These are phyloP conservation scores for Fusarium incarnatum DNA, from an alignment of 2,329 filamentous ascomycete species.

Conservation along the genomic window DNA sequence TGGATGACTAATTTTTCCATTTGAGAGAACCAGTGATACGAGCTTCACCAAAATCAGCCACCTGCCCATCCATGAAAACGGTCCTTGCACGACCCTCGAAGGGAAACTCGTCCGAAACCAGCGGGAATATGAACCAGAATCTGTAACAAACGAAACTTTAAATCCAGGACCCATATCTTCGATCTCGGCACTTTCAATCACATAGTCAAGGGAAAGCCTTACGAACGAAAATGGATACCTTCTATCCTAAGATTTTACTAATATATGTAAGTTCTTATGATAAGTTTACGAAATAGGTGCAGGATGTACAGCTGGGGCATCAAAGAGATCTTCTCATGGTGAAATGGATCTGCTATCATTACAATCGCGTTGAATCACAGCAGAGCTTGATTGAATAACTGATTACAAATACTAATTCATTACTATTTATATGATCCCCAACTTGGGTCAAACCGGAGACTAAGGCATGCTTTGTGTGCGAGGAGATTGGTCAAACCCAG, in stretches of 20 bases:
- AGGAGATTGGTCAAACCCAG: not conserved
- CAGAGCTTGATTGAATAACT: not conserved
- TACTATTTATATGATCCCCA: not conserved
- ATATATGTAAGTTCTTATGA: not conserved
- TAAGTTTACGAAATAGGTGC: not conserved
- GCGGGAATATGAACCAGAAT: slow-evolving; percentile 3
- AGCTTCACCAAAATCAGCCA: not conserved
- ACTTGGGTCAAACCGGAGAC: not conserved
- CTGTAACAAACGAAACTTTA: slow-evolving; percentile 11
- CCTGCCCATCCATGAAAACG: slow-evolving; percentile 4
- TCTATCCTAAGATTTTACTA: not conserved
- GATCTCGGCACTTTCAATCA: not conserved
- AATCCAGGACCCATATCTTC: not conserved
- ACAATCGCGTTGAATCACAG: not conserved
- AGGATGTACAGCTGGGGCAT: not conserved
- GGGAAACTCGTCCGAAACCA: slow-evolving; percentile 19
- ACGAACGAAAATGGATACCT: not conserved
- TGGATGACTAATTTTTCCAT: slow-evolving; percentile 5
- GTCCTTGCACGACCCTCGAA: not conserved
- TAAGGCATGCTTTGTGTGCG: not conserved
- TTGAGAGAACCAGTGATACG: not conserved
- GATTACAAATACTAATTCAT: not conserved
- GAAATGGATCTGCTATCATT: not conserved
- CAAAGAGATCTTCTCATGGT: not conserved
- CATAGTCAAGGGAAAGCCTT: not conserved